Base-by-base conservation (phyloP, 2,329 filamentous ascomycete genomes). In the Leptographium lundbergii region DNA sequence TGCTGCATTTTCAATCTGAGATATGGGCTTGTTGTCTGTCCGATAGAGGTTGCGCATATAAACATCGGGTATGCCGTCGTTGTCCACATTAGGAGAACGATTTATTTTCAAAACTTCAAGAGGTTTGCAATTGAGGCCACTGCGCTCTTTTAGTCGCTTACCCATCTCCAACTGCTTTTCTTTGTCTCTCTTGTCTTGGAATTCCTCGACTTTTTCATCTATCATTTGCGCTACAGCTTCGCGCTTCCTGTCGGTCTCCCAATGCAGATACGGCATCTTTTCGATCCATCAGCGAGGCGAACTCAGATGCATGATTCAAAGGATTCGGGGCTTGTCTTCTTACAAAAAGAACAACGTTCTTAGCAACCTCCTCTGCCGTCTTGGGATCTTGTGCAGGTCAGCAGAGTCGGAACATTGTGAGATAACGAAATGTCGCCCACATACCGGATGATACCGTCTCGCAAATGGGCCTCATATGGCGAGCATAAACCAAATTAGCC, bases 221-320 rank as follows among this genome's bases (percentile, higher is more conserved):
- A 74, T 72, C 25, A 68, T 62, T 0, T 55, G 60, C 0, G 69
- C 64, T 17, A 71, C 66, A 6, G 63, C 64, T 0, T 67, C 64
- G 5, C 68, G 67, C 51, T 66, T 70, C 1, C 67, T 65, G 11
- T 72, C 70, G 0, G 69, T 72, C 39, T 75, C 73, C 72, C 73
- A 75, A 27, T 75, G 72, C 1, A 75, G 67, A 50, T 69, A 74
- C 1, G 72, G 72, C 68, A 73, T 71, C 72, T 74, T 17, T 17
- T 6, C 4, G 29, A 29, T 14, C 4, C 1, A 19, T 51, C 17
- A 51, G 48, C 25, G 3, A 29, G 7, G 42, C 39, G 11, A 10
- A n/a, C 25, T 13, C 29, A 10, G 10, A 25, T 14, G 45, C 19
- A 48, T 11, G 47, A 25, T 6, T 14, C 17, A 4, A 4, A 22